Conservation (phyloP, 805 yeast genomes). For the Nakazawaea ishiwadae region DNA sequence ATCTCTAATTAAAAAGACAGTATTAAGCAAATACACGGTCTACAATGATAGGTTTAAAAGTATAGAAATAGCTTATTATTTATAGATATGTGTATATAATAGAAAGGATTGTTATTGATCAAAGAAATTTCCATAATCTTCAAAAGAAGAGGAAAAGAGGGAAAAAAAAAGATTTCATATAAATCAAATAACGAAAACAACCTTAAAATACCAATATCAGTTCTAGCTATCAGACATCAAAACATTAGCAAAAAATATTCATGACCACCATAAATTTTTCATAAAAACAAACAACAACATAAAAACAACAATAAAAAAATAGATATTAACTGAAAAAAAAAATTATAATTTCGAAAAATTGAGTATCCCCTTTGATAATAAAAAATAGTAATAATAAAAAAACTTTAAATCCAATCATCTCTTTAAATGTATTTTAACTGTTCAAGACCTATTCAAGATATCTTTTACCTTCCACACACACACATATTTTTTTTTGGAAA, state of each 20-base stretch:
- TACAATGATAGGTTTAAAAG: too few species aligned
- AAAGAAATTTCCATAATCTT: too few species aligned
- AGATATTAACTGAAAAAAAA: neutral
- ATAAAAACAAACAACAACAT: neutral
- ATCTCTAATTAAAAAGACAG: too few species aligned
- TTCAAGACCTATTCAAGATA: conserved; percentile 2
- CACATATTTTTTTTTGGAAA: conserved; percentile 6
- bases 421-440: neutral
- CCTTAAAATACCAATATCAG: too few species aligned
- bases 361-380: conserved; percentile 7
- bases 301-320: neutral
- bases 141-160: too few species aligned
- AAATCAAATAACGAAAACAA: neutral
- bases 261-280: conserved; percentile 3
- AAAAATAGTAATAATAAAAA: neutral
- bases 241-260: neutral
- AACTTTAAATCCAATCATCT: neutral
- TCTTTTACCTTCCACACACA: neutral
- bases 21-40: too few species aligned
- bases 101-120: too few species aligned
- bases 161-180: too few species aligned
- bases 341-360: conserved; percentile 1
- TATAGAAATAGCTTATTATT: too few species aligned
- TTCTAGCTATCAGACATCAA: neutral
- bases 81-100: too few species aligned